Evolutionary conservation across 2,329 filamentous ascomycete genomes (phyloP).

Genomic region (Epichloe glyceriae): DNA sequence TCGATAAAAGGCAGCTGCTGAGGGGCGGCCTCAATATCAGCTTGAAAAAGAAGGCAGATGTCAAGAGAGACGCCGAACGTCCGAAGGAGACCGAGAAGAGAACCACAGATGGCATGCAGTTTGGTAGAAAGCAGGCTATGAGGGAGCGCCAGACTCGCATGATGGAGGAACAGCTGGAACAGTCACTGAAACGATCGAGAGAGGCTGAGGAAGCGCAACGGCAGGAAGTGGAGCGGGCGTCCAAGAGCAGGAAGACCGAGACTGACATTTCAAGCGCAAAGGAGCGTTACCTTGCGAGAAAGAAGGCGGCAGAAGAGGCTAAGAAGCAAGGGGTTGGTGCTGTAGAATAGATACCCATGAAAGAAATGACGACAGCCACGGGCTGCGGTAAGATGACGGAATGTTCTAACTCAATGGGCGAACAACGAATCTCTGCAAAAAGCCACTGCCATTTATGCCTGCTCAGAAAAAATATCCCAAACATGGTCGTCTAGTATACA

Average conservation of each 20-base stretch:
- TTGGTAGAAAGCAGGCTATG: constrained; percentile 49
- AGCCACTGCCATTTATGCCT: neutral
- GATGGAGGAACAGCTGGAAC: constrained; percentile 66
- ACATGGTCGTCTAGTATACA: neutral
- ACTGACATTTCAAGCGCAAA: constrained; percentile 64
- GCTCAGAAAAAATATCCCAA: neutral
- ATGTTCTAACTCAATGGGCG: neutral
- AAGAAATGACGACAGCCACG: neutral
- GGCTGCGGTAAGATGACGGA: neutral
- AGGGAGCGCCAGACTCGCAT: constrained; percentile 66
- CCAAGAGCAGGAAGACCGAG: constrained; percentile 69
- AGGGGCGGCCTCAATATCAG: constrained; percentile 63
- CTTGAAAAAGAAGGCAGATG: constrained; percentile 43
- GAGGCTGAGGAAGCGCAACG: constrained; percentile 57
- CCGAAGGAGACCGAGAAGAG: constrained; percentile 18
- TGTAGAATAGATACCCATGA: constrained; percentile 9
- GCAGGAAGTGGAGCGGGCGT: constrained; percentile 46
- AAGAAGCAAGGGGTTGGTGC: constrained; percentile 35
- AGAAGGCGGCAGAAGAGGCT: constrained; percentile 58
- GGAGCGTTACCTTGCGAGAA: constrained; percentile 68
- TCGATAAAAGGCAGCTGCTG: constrained; percentile 72
- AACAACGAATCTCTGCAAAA: neutral
- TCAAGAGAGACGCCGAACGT: constrained; percentile 12
- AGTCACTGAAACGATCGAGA: constrained; percentile 56
- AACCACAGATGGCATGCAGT: constrained; percentile 27